phyloP scores from a whole-genome alignment of 495 filamentous ascomycete genomes.

The Tirmania nivea region DNA sequence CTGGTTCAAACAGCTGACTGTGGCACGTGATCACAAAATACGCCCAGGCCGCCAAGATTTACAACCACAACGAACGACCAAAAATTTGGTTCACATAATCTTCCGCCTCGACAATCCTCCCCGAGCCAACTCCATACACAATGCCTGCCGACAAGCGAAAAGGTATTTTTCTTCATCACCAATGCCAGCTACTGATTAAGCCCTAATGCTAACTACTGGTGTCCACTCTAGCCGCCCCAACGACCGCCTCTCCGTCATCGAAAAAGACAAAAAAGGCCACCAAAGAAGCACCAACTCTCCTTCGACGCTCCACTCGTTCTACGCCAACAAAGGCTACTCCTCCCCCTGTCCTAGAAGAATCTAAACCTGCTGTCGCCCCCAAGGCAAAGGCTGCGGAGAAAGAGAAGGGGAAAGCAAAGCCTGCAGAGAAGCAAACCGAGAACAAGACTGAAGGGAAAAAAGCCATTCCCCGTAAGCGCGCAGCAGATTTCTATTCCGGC shows the following conservation, averaged over 20 bases:
- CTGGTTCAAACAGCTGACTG: too few relatives aligned
- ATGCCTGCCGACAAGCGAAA: not conserved
- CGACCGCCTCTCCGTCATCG: constrained; percentile 30
- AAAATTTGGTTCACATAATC: not conserved
- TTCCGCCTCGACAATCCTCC: not conserved
- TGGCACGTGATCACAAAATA: too few relatives aligned
- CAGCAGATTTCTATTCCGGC: constrained; percentile 16
- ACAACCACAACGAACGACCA: not conserved
- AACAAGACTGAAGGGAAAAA: not conserved
- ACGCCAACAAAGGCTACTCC: constrained; percentile 1
- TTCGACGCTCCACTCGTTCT: not conserved
- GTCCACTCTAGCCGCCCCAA: constrained; percentile 21
- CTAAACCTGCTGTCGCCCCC: not conserved
- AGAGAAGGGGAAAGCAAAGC: constrained; percentile 1
- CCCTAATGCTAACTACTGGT: constrained; percentile 2
- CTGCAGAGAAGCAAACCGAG: constrained; percentile 7
- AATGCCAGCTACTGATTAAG: constrained; percentile 11
- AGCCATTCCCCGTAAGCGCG: constrained; percentile 8
- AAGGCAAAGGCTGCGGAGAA: constrained; percentile 1
- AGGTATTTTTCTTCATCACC: constrained; percentile 8
- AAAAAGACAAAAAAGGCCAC: constrained; percentile 39
- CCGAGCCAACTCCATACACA: not conserved
- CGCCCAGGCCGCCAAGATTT: not conserved
- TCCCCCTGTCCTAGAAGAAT: not conserved
- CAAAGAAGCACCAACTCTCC: not conserved